phyloP scores from a whole-genome alignment of 345 rosid genomes.

The Litchi chinensis region DNA sequence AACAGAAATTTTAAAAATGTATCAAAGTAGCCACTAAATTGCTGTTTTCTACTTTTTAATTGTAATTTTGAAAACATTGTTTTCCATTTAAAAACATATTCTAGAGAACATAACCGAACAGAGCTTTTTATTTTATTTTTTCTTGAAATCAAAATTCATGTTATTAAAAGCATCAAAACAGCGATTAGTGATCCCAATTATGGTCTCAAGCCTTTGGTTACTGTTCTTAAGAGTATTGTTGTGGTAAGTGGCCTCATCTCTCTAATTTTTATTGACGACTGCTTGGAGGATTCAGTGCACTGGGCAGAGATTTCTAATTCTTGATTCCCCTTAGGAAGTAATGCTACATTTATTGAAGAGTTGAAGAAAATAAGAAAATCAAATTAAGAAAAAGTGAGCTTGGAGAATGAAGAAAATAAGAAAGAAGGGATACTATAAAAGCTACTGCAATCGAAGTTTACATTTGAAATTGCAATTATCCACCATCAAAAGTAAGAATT shows the following conservation, averaged over 20 bases:
- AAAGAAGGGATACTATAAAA: background rate
- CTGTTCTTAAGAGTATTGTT: background rate
- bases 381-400: background rate
- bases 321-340: background rate
- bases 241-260: background rate
- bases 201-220: background rate
- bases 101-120: too few relatives aligned
- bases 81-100: too few relatives aligned
- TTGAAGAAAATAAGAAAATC: background rate
- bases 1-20: too few relatives aligned
- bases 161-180: background rate
- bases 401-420: background rate
- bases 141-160: background rate
- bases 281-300: background rate
- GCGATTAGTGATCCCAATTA: background rate
- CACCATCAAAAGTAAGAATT: background rate
- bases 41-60: too few relatives aligned
- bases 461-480: background rate
- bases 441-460: background rate
- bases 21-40: too few relatives aligned
- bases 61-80: too few relatives aligned
- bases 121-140: too few relatives aligned
- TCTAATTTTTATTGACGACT: background rate
- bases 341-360: background rate
- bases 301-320: background rate